A percentile compares a stretch with the other conserved stretches of the same genome.
Evolutionary conservation across 202 grass and related monocot genomes (phyloP).

Genomic region (Elaeis oleifera): DNA sequence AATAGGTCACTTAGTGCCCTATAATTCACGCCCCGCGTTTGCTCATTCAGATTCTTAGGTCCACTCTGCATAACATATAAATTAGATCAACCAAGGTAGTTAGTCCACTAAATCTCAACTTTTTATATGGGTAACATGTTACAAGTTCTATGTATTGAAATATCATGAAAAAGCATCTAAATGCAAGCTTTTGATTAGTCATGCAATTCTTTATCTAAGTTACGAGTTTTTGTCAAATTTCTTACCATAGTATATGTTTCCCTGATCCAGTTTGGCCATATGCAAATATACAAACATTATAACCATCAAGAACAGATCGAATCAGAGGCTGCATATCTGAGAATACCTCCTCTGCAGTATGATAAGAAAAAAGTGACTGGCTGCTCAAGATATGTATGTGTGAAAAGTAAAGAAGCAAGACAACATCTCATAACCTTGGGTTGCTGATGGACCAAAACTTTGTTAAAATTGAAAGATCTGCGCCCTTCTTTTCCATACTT

Average conservation of each 20-base stretch:
- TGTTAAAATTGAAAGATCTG: constrained; percentile 83
- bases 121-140: not conserved
- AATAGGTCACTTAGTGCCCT: constrained; percentile 87
- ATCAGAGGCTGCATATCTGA: constrained; percentile 92
- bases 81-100: constrained; percentile 17
- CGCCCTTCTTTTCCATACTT: constrained; percentile 78
- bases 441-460: constrained; percentile 83
- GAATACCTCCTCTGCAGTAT: constrained; percentile 87
- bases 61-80: constrained; percentile 62
- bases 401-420: not conserved
- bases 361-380: constrained; percentile 6
- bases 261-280: constrained; percentile 99
- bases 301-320: constrained; percentile 95
- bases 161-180: too few species aligned
- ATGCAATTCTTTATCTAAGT: too few species aligned
- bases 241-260: constrained; percentile 97
- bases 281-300: constrained; percentile 99
- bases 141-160: not conserved
- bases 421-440: constrained; percentile 58
- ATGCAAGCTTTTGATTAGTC: too few species aligned
- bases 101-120: not conserved
- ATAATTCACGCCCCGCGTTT: constrained; percentile 89
- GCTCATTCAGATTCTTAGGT: constrained; percentile 78
- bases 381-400: too few species aligned
- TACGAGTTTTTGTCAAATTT: not conserved